Evolutionary conservation across 352 stramenopile genomes (phyloP), one percentile per base, ranked within the genome.

Genomic region (Phytophthora syringae): DNA sequence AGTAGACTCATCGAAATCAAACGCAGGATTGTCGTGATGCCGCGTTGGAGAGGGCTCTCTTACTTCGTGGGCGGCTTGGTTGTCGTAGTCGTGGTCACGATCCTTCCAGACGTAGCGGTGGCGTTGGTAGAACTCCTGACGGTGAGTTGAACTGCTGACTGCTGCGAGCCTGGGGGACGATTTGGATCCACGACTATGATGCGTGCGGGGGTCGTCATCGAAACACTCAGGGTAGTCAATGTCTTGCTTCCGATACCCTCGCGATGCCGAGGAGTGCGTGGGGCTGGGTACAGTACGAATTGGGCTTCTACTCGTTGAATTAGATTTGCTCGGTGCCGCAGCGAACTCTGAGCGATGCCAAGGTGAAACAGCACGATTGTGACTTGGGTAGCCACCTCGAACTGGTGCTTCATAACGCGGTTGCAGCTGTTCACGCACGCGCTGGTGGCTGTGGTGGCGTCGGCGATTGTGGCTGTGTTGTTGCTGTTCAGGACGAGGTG

Each of bases 321-420:
- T 52, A 11, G 32, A 22, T 43, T 71, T 66, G 21, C 30, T 49
- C 15, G 50, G 32, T 11, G 58, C 44, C 16, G 50, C 22, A 27
- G 22, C n/a, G 50, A 59, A 22, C 25, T 72, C 51, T 15, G 64
- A 47, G 9, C 30, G 57, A 66, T 60, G 27, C 64, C 64, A 72
- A 13, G 64, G 51, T 2, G 58, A 64, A 21, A 56, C 36, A 39
- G 11, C 24, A 10, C 64, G 58, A 36, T 15, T 59, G 40, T 58
- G 51, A 42, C 20, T 61, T 5, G 30, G 15, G 3, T 56, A 63
- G 12, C 27, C 40, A 9, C 48, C 63, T 60, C 64, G 51, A 52
- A 28, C 42, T 21, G 52, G 22, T 21, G 52, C 7, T 11, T 68
- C 64, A 11, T 67, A 55, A 7, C 55, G 60, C 20, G 45, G 55